Base-by-base conservation (phyloP, 176 grass and related monocot species). In the Triticum urartu region DNA sequence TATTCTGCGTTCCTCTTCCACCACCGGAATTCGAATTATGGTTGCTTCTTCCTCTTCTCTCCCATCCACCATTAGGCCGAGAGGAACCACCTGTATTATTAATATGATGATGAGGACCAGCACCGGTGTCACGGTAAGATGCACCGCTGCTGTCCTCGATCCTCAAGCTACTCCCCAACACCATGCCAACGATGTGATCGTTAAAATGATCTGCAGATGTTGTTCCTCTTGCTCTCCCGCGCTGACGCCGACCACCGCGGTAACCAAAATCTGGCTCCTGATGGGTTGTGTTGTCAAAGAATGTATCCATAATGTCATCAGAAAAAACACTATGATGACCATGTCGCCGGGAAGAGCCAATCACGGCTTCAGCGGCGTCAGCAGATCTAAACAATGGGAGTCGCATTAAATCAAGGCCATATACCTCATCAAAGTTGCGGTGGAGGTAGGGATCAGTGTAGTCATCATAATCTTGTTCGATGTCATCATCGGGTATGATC, bases 21-120 rank as follows among this genome's bases (percentile, higher is more conserved):
- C 56, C 56, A 30, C 67, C 43, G 20, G 81, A 45, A 75, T 61
- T 85, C 2, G 69, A 81, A 60, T 61, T 89, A 70, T 45, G 26
- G 47, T 66, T 76, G 83, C 88, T 89, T 85, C 77, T 89, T 85
- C 88, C 88, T 81, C 88, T 61, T 26, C 88, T 89, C 61, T 75
- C 61, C 82, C 77, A 89, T 35, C 77, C 69, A 75, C 20, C 14
- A 5, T 67, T 58, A 28, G 77, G 77, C 20, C 25, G 45, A 20
- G 61, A 76, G 21, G 88, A 80, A 89, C 14, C 17, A 11, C 77
- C 82, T 42, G 15, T 20, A 59, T 2, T 56, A 64, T 17, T 26
- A 50, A 0, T 52, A 50, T 18, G 9, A 26, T 18, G 4, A 26
- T 79, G 71, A 67, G 45, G 48, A 68, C 47, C 72, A 36, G 42